Percentiles rank a stretch among this genome's conserved stretches.
Evolutionary conservation across 2,329 filamentous ascomycete genomes (phyloP).

Genomic region (Ophiostoma sp.): DNA sequence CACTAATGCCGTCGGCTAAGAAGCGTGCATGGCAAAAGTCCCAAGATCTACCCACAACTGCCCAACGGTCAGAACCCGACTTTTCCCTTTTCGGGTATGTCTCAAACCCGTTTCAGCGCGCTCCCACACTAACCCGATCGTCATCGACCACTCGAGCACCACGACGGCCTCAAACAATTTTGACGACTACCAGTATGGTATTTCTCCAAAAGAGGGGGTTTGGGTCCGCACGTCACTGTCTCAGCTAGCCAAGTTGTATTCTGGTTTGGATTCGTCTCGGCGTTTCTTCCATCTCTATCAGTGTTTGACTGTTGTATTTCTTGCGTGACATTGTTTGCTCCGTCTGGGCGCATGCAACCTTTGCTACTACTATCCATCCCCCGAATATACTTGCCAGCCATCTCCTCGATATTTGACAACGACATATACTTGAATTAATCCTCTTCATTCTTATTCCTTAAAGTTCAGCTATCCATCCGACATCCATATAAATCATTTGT

Average conservation of each 20-base stretch:
- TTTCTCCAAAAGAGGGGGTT: background rate
- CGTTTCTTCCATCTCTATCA: background rate
- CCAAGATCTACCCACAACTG: background rate
- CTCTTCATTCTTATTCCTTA: background rate
- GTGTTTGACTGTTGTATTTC: background rate
- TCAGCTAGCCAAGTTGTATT: background rate
- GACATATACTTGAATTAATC: background rate
- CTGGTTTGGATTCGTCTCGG: background rate
- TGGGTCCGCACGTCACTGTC: background rate
- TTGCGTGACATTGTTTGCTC: background rate
- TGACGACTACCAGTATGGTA: background rate
- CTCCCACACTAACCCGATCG: background rate
- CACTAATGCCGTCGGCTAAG: background rate
- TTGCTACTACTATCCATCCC: background rate
- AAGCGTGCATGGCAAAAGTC: constrained; percentile 6
- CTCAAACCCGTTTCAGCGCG: constrained; percentile 14
- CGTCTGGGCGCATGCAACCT: background rate
- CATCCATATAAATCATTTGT: background rate
- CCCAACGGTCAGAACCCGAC: background rate
- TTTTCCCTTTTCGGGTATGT: constrained; percentile 1
- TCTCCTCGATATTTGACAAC: background rate
- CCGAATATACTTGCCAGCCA: background rate
- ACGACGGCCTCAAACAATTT: background rate
- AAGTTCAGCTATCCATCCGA: background rate
- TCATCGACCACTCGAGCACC: background rate